Evolutionary conservation across 164 flowering plant genomes (phyloP), one percentile per base, ranked within the genome.

Genomic region (Liriodendron chinense): DNA sequence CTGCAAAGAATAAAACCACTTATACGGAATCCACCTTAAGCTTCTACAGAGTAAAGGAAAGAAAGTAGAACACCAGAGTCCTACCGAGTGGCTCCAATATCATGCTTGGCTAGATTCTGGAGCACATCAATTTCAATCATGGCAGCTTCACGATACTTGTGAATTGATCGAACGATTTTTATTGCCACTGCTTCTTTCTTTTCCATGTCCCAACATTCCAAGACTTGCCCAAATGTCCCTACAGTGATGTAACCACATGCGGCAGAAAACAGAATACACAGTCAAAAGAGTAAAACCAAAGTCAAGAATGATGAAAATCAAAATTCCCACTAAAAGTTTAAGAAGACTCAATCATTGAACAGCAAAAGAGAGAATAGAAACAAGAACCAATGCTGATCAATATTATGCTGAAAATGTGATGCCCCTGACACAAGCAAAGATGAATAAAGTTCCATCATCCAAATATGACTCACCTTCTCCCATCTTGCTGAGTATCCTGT

Each of bases 171-270:
- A 9, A 95, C 88, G 75, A 95, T 82, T 88, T 95, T 95, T 61
- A 95, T 88, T 20, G 98, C 98, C 71, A 95, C 98, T 70, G 86
- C 57, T 77, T 95, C 98, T 72, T 85, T 86, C 79, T 75, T 90
- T 77, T 92, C 94, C 79, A 84, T 82, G 81, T 95, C 98, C 82
- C 86, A 85, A 77, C 98, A 95, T 84, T 95, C 98, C 78, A 95
- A 79, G 18, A 95, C 98, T 83, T 88, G 96, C 57, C 98, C 98
- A 83, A 95, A 95, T 56, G 98, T 95, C 47, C 98, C 98, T 95
- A 85, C 25, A 79, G 53, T 8, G 68, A 61, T 72, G 28, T 22
- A 53, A 65, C 22, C 56, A 66, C 28, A 57, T 56, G 75, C 21
- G 20, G 50, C 14, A 12, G 23, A 47, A 25, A 77, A 25, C 20